Evolutionary conservation across 352 stramenopile species (phyloP), one percentile per base, ranked within the genome.

Genomic region (Stephanocyclus meneghinianus): DNA sequence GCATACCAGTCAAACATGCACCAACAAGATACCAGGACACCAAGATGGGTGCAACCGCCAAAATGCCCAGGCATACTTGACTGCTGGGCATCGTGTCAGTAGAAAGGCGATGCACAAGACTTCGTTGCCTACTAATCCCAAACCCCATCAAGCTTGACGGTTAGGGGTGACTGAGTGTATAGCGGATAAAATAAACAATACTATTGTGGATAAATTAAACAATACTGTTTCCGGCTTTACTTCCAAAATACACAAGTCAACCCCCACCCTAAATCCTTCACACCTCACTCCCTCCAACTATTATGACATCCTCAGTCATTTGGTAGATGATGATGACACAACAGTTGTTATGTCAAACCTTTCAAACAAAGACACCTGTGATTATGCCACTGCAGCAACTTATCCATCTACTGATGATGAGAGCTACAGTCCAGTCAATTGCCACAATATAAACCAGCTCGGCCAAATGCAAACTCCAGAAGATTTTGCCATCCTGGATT

Each of bases 1-100:
- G 56, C 66, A 74, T 21, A 66, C 35, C 4, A 76, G 68, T 30
- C n/a, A 42, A 37, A 76, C 68, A 18, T 69, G 57, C 57, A 18
- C 55, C 26, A 45, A 48, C 3, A 35, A 5, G 15, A 29, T 29
- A 5, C 21, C 32, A 30, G 6, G n/a, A 2, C 55, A 75, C 26
- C 48, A 65, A 29, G 30, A 35, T 26, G 67, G 67, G 35, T 75
- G 48, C 26, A 66, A 10, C 11, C 10, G 55, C 1, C 18, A 29
- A 26, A 75, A 67, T 37, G 59, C 40, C 5, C 16, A 51, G 16
- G 13, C 10, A 45, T 64, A 60, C 11, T 42, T 42, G 35, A 11
- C 42, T 21, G 51, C 40, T 11, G 40, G 60, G 3, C 71, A 71
- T 35, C n/a, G n/a, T 18, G 37, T 59, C 2, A 66, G 56, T 32